Conservation (phyloP, 2,329 filamentous ascomycete genomes). For the Periconia digitata region DNA sequence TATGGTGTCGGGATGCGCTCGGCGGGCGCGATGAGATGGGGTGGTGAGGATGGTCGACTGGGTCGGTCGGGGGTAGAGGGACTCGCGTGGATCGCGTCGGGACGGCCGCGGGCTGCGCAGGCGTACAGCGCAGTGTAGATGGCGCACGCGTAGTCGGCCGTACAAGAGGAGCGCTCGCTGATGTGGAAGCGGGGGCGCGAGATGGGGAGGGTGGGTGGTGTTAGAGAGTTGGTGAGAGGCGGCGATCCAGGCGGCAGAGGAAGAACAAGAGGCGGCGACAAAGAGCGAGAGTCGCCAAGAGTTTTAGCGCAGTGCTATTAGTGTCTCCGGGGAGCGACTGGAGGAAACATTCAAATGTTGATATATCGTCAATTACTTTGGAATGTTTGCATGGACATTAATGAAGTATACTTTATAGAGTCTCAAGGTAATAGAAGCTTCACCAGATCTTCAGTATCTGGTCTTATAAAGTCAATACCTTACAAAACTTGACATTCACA, state of each 20-base stretch:
- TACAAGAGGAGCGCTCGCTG: conserved; percentile 37
- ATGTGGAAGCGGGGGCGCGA: conserved; percentile 33
- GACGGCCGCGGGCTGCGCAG: conserved; percentile 25
- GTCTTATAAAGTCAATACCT: background rate
- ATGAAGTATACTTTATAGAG: too few species aligned
- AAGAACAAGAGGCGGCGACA: conserved; percentile 8
- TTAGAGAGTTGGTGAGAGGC: conserved; percentile 18
- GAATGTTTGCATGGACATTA: too few species aligned
- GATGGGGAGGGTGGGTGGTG: conserved; percentile 33
- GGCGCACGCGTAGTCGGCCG: conserved; percentile 26
- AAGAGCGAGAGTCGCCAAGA: conserved; percentile 2
- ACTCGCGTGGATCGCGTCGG: conserved; percentile 30
- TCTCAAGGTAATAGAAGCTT: too few species aligned
- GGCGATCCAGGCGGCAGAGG: conserved; percentile 9
- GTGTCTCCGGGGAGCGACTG: too few species aligned
- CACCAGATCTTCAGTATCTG: too few species aligned
- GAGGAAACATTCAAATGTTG: too few species aligned
- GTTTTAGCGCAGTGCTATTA: background rate
- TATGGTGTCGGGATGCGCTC: conserved; percentile 29
- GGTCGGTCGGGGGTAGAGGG: conserved; percentile 22
- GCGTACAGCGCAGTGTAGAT: conserved; percentile 23
- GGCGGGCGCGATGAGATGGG: conserved; percentile 34
- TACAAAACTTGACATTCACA: background rate
- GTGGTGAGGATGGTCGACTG: conserved; percentile 30
- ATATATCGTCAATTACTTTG: too few species aligned